Evolutionary conservation across 2,329 filamentous ascomycete species (phyloP), one percentile per base, ranked within the genome.

Genomic region (Nemania sp.): DNA sequence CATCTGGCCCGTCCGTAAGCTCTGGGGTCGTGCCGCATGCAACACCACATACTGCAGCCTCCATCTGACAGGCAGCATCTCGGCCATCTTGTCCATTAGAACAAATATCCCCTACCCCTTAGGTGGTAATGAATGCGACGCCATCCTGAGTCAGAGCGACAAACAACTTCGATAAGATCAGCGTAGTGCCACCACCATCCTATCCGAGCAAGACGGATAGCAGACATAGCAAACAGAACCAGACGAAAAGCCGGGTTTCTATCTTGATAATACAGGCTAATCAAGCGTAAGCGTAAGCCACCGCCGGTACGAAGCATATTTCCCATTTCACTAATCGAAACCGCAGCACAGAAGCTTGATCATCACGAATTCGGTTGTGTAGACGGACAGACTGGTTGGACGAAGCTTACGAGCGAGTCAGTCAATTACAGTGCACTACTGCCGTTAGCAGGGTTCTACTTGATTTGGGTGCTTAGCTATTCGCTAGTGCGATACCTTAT

Each of bases 61-160:
- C 23, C 48, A 47, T 45, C 49, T 53, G 42, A 47, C 49, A 43
- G 42, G 39, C 49, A 43, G 17, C 31, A 37, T 24, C 40, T 24
- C 39, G 7, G 23, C 19, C n/a, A 14, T 47, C 52, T 49, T 28
- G 42, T 28, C 44, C 26, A 23, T 30, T 40, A 22, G 45, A 14
- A 14, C 43, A n/a, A n/a, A n/a, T n/a, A 47, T 47, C 24, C 36
- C 24, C 33, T 43, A 19, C 31, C 17, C 40, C n/a, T 19, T 36
- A 17, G 28, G 19, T 39, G 40, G 49, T 37, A 19, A 52, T 28
- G 19, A 52, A 55, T 56, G 30, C 52, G 40, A 56, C 56, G 43
- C 15, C 26, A 52, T 43, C 52, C 56, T 56, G 52, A 56, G 45
- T 53, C 48, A 56, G 56, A 59, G 36, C 34, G 24, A 48, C 31